Evolutionary conservation across 192 early-diverging fungal genomes (phyloP).

Genomic region (Backusella australiensis): DNA sequence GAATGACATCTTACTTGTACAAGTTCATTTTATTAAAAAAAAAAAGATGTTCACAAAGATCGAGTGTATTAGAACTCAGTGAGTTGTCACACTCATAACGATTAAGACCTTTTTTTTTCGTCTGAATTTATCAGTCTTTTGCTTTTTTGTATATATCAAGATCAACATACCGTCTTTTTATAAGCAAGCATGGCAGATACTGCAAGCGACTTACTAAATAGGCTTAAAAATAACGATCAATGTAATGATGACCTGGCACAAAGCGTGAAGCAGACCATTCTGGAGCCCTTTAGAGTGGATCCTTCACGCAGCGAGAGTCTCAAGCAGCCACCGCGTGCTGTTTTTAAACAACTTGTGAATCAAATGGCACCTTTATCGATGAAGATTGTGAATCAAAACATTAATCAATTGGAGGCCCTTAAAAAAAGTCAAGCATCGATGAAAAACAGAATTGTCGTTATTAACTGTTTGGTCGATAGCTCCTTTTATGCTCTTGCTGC

Average conservation of each 20-base stretch:
- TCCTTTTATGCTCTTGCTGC: slow-evolving; percentile 33
- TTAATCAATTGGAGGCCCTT: slow-evolving; percentile 7
- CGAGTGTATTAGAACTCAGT: not conserved
- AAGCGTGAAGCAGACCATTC: not conserved
- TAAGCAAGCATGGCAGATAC: slow-evolving; percentile 9
- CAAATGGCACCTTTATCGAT: slow-evolving; percentile 22
- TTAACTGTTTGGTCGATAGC: slow-evolving; percentile 30
- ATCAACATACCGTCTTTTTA: not conserved
- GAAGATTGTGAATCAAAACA: slow-evolving; percentile 30
- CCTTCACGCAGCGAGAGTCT: not conserved
- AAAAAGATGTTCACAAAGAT: too few relatives aligned
- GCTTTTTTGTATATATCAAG: not conserved
- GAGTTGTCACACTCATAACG: not conserved
- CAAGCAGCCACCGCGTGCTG: not conserved
- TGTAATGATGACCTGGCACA: slow-evolving; percentile 15
- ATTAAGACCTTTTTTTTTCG: not conserved
- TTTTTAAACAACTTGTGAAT: not conserved
- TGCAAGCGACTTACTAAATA: not conserved
- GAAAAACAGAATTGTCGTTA: not conserved
- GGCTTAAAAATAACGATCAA: not conserved
- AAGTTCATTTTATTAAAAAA: too few relatives aligned
- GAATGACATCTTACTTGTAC: too few relatives aligned
- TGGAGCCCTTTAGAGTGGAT: slow-evolving; percentile 13
- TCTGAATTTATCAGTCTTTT: not conserved
- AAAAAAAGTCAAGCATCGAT: not conserved